phyloP scores from a whole-genome alignment of 257 asterid genomes.

The Solanum rostratum region DNA sequence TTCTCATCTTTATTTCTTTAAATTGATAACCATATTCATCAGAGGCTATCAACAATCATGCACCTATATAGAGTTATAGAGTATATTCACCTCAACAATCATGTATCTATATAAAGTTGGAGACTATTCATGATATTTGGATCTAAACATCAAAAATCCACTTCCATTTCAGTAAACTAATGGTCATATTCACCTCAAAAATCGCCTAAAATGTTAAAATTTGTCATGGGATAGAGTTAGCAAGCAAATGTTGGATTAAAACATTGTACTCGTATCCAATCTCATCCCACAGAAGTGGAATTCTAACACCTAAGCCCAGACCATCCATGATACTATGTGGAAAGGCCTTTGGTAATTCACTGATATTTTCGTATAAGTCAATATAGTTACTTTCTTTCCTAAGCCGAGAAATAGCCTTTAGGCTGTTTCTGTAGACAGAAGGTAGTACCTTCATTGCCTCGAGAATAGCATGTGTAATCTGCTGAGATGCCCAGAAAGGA shows the following conservation, averaged over 20 bases:
- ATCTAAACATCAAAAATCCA: not conserved
- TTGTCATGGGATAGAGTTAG: not conserved
- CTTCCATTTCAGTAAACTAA: not conserved
- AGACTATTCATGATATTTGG: not conserved
- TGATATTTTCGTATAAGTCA: too few relatives aligned
- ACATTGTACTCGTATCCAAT: not conserved
- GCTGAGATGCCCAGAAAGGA: conserved; percentile 89
- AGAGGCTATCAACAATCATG: not conserved
- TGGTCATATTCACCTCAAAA: too few relatives aligned
- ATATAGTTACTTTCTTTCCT: not conserved
- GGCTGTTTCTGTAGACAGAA: not conserved
- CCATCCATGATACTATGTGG: not conserved
- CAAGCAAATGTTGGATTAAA: not conserved
- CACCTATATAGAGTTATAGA: not conserved
- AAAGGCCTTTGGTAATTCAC: not conserved
- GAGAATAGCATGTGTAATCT: conserved; percentile 66
- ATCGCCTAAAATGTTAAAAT: not conserved
- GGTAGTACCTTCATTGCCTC: conserved; percentile 61
- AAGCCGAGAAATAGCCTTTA: not conserved
- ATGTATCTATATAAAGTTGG: not conserved
- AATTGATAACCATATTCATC: not conserved
- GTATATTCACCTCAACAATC: not conserved
- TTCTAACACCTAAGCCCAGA: not conserved
- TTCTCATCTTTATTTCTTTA: not conserved
- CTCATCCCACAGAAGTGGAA: not conserved